A percentile compares a stretch with the other conserved stretches of the same genome.
phyloP scores from a whole-genome alignment of 345 rosid species.

The Hirschfeldia incana region DNA sequence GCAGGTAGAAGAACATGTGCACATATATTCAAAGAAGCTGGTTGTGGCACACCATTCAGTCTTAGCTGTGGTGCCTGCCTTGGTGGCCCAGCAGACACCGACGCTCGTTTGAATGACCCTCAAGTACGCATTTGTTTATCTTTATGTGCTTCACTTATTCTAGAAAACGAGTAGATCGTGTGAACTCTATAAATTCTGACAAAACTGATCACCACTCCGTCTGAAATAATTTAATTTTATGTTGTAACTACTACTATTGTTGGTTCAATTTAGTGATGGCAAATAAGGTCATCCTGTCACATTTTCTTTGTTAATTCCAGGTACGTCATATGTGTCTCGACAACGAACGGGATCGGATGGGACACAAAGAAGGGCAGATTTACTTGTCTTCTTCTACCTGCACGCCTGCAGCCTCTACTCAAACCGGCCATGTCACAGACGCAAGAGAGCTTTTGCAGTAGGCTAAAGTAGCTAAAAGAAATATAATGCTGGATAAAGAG shows the following conservation, averaged over 20 bases:
- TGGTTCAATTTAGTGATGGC: neutral
- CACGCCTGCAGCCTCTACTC: neutral
- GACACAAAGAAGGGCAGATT: neutral
- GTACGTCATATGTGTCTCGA: neutral
- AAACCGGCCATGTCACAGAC: neutral
- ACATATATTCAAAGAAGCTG: neutral
- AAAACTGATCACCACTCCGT: neutral
- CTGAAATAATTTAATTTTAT: neutral
- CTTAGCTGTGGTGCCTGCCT: neutral
- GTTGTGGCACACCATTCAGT: neutral
- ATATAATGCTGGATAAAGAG: neutral
- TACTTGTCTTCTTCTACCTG: neutral
- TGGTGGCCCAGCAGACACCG: neutral
- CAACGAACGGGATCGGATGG: neutral
- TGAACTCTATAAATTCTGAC: neutral
- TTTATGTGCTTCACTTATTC: neutral
- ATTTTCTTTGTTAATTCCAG: neutral
- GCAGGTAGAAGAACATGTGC: neutral
- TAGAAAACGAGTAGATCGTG: conserved; percentile 3
- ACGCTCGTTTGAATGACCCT: neutral
- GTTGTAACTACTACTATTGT: neutral
- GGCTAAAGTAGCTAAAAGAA: neutral
- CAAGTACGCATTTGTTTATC: neutral
- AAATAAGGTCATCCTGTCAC: neutral
- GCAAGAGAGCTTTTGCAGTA: neutral